Base-by-base conservation (phyloP, 106 monocot species). In the Amphibolis antarctica region DNA sequence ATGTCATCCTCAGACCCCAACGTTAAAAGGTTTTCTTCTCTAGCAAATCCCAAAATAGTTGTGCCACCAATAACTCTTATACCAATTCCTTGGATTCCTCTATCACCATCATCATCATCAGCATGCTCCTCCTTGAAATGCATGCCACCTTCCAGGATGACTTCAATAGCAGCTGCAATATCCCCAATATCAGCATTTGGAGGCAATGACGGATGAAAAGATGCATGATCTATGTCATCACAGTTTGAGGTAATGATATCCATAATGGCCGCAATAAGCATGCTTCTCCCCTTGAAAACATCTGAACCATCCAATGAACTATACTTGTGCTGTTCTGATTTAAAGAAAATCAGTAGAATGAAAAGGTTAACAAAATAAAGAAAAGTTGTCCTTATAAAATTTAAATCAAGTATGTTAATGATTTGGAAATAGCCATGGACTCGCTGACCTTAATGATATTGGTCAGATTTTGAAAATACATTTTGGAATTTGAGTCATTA, bases 241-340 rank as follows among this genome's bases (percentile, higher is more conserved):
- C 98, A 87, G 59, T 85, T 83, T 46, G 90, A 91, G 28, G 91
- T 91, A 42, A 91, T 66, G 52, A 98, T 81, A 46, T 98, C 98
- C 98, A 98, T 98, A 63, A 98, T 77, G 58, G 82, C 86, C 69
- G 98, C 77, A 71, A 98, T 91, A 75, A 91, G 98, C 98, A 98
- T 98, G 84, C 98, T 98, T 56, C 84, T 82, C 61, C 91, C 98
- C 30, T 72, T 87, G 24, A 67, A 83, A 52, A 53, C 64, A 75
- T 70, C 78, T 46, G 70, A 59, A 65, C 70, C 78, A 70, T 83
- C 78, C 31, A 75, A 77, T 63, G 91, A 81, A 66, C 71, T 51
- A 46, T 78, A 70, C 57, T 73, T 81, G 47, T 87, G 79, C 91
- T 91, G 87, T 50, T 60, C 75, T 63, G 66, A 77, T 53, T 79